Percentiles rank a stretch among this genome's conserved stretches.
Conservation (phyloP, 176 grass and related monocot genomes). For the Oryza rufipogon region DNA sequence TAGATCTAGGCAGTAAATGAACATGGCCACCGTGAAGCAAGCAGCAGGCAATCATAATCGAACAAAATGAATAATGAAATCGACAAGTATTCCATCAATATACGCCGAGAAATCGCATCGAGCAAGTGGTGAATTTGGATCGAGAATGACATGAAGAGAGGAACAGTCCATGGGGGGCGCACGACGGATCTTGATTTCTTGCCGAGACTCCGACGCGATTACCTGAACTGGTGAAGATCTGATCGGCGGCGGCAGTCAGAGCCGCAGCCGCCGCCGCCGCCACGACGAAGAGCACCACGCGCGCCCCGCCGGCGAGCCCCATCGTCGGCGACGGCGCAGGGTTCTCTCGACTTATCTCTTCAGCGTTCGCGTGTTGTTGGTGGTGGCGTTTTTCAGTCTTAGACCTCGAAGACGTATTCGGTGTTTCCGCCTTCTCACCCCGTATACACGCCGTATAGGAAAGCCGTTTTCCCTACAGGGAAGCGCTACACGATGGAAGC, state of each 20-base stretch:
- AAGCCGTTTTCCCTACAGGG: too few relatives aligned
- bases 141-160: background rate
- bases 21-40: background rate
- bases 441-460: too few relatives aligned
- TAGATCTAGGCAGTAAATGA: background rate
- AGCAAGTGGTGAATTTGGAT: background rate
- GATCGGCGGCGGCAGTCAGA: constrained; percentile 23
- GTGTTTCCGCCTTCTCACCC: background rate
- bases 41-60: background rate
- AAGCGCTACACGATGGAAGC: background rate
- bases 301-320: constrained; percentile 14
- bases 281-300: constrained; percentile 26
- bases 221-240: constrained; percentile 68
- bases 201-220: background rate
- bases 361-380: background rate
- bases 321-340: constrained; percentile 53
- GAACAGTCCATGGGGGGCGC: background rate
- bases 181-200: background rate
- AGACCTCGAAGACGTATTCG: background rate
- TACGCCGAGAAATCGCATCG: background rate
- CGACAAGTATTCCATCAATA: background rate
- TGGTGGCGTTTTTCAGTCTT: background rate
- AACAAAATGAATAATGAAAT: background rate
- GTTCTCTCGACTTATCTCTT: background rate
- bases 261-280: background rate